Conservation (phyloP, 345 rosid genomes). For the Barbarea vulgaris region DNA sequence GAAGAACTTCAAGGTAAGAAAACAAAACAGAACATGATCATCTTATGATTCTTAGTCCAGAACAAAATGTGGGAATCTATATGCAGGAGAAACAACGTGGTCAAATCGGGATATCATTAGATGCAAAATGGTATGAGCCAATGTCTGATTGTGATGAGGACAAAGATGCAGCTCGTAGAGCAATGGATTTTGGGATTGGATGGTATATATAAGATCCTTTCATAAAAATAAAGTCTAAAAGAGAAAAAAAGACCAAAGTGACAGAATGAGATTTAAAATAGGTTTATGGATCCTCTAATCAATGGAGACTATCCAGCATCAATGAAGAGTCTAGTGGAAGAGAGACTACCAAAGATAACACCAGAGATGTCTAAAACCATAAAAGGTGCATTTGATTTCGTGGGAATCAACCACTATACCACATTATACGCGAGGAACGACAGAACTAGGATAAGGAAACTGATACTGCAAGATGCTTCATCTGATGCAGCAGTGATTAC, state of each 20-base stretch:
- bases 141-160: constrained; percentile 70
- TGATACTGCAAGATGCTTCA: constrained; percentile 81
- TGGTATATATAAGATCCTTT: constrained; percentile 50
- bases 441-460: constrained; percentile 65
- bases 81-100: constrained; percentile 73
- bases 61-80: constrained; percentile 6
- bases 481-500: constrained; percentile 82
- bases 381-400: constrained; percentile 58
- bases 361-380: constrained; percentile 54
- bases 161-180: constrained; percentile 77
- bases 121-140: constrained; percentile 88
- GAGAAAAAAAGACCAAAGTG: background rate
- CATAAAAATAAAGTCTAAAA: background rate
- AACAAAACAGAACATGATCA: background rate
- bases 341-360: constrained; percentile 71
- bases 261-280: constrained; percentile 41
- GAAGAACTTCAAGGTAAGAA: constrained; percentile 64
- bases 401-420: constrained; percentile 92
- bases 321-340: constrained; percentile 67
- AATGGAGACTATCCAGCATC: constrained; percentile 78
- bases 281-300: constrained; percentile 91
- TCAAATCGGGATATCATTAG: constrained; percentile 70
- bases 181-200: constrained; percentile 81
- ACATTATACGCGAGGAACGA: constrained; percentile 72
- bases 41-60: background rate